These are phyloP conservation scores for Rosa chinensis DNA, from an alignment of 306 rosid species.

Conservation along the genomic window DNA sequence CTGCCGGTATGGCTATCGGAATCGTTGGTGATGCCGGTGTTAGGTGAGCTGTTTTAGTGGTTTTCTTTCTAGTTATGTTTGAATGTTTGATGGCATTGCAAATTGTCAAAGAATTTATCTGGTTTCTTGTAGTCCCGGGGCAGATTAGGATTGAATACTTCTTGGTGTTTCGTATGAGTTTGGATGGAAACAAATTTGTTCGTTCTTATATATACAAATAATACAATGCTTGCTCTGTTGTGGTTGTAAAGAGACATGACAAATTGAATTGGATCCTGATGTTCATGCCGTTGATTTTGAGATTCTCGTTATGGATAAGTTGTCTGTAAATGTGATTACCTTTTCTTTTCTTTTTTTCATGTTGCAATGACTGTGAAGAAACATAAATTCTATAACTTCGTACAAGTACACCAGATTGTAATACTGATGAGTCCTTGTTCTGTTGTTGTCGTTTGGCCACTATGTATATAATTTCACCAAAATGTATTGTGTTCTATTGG, in stretches of 20 bases:
- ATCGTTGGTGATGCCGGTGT: slow-evolving; percentile 76
- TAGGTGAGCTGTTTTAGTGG: slow-evolving; percentile 33
- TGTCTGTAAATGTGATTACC: neutral
- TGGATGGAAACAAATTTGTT: neutral
- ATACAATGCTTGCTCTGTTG: slow-evolving; percentile 3
- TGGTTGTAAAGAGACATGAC: neutral
- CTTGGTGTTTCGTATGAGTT: neutral
- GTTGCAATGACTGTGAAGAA: neutral
- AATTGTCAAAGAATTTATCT: neutral
- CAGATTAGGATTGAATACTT: neutral
- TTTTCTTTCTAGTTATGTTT: neutral
- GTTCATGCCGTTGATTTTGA: neutral
- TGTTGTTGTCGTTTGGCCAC: neutral
- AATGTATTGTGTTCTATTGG: neutral
- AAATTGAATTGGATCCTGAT: neutral
- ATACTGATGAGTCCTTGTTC: neutral
- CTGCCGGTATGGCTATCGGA: slow-evolving; percentile 83
- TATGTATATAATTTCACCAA: neutral
- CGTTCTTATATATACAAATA: neutral
- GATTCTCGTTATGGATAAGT: neutral
- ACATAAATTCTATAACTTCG: neutral
- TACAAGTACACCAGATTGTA: neutral
- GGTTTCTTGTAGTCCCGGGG: neutral
- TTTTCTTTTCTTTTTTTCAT: neutral
- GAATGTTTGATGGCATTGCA: neutral